Percentiles rank a stretch among this genome's conserved stretches.
Conservation (phyloP, 345 rosid species). For the Eucalyptus pumila region DNA sequence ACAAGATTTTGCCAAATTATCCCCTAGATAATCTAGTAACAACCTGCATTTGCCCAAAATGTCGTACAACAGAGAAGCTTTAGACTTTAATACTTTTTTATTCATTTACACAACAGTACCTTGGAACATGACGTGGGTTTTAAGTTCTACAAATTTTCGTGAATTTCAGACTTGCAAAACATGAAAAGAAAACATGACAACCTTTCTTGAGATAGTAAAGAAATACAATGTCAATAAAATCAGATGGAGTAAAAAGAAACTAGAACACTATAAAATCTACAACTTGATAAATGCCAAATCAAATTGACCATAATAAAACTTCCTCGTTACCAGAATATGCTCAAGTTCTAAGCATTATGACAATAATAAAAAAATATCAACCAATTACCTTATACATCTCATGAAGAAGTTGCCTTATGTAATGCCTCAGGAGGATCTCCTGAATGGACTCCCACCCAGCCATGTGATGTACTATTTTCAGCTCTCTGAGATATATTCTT, state of each 20-base stretch:
- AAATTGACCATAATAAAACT: neutral
- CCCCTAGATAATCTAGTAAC: neutral
- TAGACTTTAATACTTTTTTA: neutral
- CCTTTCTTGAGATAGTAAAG: neutral
- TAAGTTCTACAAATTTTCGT: neutral
- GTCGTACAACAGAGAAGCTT: neutral
- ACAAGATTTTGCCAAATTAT: neutral
- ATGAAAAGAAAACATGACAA: neutral
- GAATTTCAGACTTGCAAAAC: neutral
- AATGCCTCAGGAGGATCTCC: constrained; percentile 80
- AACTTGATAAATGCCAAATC: neutral
- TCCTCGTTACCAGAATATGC: neutral
- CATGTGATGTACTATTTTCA: constrained; percentile 76
- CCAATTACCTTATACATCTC: constrained; percentile 84
- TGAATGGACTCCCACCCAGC: constrained; percentile 91
- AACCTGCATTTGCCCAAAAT: neutral
- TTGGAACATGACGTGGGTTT: neutral
- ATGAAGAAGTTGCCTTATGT: constrained; percentile 77
- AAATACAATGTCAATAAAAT: neutral
- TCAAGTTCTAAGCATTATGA: neutral
- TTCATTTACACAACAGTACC: neutral
- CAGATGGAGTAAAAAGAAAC: neutral
- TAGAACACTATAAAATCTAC: neutral
- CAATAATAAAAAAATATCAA: neutral
- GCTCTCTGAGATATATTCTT: constrained; percentile 67